These are phyloP conservation scores for Pisolithus thermaeus DNA, from an alignment of 1,284 basidiomycete genomes.

Conservation along the genomic window DNA sequence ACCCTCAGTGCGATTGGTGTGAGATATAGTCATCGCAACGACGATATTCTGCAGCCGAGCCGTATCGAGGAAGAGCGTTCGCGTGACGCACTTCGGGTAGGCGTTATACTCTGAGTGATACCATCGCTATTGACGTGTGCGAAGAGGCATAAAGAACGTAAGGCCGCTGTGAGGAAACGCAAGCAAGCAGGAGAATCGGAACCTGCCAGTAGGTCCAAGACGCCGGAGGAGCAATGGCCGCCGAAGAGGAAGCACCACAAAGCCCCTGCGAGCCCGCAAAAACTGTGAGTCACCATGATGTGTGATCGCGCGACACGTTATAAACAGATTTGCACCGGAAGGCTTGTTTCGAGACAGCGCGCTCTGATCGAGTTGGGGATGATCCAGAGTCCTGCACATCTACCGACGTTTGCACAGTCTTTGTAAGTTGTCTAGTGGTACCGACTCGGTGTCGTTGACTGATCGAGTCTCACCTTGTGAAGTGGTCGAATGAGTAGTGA, in stretches of 20 bases:
- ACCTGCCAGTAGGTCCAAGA: conserved; percentile 15
- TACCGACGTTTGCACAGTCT: conserved; percentile 51
- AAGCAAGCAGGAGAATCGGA: conserved; percentile 13
- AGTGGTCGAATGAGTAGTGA: conserved; percentile 39
- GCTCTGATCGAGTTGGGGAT: conserved; percentile 58
- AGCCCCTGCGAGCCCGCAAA: conserved; percentile 38
- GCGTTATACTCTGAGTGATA: not conserved
- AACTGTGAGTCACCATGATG: conserved; percentile 38
- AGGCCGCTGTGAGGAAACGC: conserved; percentile 21
- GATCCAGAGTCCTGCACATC: conserved; percentile 43
- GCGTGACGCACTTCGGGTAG: conserved; percentile 49
- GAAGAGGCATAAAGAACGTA: conserved; percentile 27
- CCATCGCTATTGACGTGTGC: conserved; percentile 8
- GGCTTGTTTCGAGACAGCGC: conserved; percentile 45
- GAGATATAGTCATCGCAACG: conserved; percentile 66
- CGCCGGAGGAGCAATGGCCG: conserved; percentile 52
- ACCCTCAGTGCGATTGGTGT: conserved; percentile 57
- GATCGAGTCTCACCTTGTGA: conserved; percentile 1
- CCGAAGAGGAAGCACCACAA: conserved; percentile 57
- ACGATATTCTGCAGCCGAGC: conserved; percentile 62
- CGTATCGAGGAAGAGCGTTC: conserved; percentile 60
- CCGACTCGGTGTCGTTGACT: not conserved
- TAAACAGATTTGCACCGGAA: conserved; percentile 16
- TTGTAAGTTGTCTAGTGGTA: conserved; percentile 44
- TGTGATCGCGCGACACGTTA: not conserved